Base-by-base conservation (phyloP, 139 green algal species). In the Chlamydomonas sphaeroides region DNA sequence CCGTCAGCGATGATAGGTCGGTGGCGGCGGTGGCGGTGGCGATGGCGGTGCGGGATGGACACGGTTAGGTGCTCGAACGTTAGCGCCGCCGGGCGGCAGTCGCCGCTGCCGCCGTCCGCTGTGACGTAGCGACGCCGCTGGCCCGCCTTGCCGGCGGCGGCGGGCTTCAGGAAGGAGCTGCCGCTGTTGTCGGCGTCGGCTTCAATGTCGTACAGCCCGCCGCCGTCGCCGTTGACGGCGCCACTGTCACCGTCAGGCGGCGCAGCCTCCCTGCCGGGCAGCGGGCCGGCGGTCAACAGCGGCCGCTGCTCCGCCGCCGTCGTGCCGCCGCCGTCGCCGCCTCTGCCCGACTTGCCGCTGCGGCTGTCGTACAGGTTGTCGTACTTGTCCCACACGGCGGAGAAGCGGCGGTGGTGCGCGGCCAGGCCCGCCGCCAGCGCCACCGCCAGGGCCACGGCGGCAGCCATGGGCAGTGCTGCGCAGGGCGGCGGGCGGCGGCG, bases 311-410 rank as follows among this genome's bases (percentile, higher is more conserved):
- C 65, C 65, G 38, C 38, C 66, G 28, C 32, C 10, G n/a, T 23
- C 5, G 18, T 7, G 45, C 69, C 45, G 69, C 20, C 69, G 18
- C 20, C 45, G 3, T 25, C 45, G 30, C 14, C n/a, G 45, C n/a
- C 48, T 25, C 42, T 48, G 38, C 11, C 42, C 26, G 39, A 10
- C 3, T 28, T 15, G 20, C 32, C 32, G 68, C 30, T 41, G 32
- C 68, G 8, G 69, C 48, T 65, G 28, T 48, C 36, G 56, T 61
- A 35, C 25, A 26, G 33, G 4, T 23, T 65, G 41, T 2, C 42
- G 73, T 80, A 80, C 28, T 39, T n/a, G 30, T 7, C 5, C 75
- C 75, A 82, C 5, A 82, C 75, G 61, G 75, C 75, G 7, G 75
- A 20, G 59, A 73, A 82, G 61, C 57, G 25, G 30, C 14, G 62